Evolutionary conservation across 2,329 filamentous ascomycete genomes (phyloP).

Genomic region (Penicillium sp.): DNA sequence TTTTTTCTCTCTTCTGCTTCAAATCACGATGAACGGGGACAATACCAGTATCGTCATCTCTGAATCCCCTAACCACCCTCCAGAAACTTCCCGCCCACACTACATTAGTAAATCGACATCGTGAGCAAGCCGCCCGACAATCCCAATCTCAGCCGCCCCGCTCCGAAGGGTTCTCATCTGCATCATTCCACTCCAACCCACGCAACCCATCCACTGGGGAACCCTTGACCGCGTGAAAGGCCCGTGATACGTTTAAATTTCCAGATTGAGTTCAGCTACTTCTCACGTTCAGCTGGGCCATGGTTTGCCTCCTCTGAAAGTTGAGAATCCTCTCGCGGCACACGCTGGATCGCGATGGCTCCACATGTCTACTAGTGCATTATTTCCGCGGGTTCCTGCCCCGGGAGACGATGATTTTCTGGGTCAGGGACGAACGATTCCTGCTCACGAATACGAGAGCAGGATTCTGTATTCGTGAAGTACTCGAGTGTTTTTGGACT

Average conservation of each 20-base stretch:
- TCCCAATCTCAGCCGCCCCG: slow-evolving; percentile 11
- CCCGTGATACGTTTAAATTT: background rate
- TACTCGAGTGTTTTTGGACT: no score
- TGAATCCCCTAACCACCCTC: background rate
- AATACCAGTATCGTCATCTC: background rate
- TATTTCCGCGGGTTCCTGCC: slow-evolving; percentile 1
- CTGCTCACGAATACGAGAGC: background rate
- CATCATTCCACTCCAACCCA: background rate
- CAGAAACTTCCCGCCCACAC: slow-evolving; percentile 7
- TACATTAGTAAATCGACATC: slow-evolving; percentile 7
- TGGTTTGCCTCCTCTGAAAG: background rate
- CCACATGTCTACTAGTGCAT: background rate
- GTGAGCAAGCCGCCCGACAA: slow-evolving; percentile 3
- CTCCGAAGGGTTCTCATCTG: background rate
- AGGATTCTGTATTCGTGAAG: no score
- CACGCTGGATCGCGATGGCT: slow-evolving; percentile 1
- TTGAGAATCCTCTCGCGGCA: background rate
- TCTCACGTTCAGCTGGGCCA: background rate
- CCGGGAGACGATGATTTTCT: background rate
- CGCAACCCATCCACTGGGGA: background rate
- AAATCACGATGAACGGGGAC: background rate
- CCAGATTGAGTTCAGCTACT: background rate
- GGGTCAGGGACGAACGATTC: slow-evolving; percentile 9
- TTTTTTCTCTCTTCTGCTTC: background rate
- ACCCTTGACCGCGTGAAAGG: background rate